Conservation (phyloP, 495 filamentous ascomycete species). For the Darksidea phi region DNA sequence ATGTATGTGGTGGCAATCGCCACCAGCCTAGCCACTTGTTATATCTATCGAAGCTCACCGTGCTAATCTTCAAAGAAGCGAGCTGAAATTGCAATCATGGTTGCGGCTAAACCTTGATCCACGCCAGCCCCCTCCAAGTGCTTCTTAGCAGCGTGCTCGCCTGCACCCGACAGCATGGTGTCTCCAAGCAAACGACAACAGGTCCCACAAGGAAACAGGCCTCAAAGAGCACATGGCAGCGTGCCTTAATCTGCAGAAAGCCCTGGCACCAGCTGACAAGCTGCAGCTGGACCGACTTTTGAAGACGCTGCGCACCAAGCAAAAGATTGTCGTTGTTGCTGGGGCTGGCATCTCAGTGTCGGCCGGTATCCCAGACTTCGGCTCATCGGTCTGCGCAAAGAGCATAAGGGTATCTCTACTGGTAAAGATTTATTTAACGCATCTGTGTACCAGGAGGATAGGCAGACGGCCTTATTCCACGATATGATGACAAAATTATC, state of each 20-base stretch:
- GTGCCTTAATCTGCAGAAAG: constrained; percentile 66
- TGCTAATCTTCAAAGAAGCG: too few relatives aligned
- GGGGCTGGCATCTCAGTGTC: constrained; percentile 95
- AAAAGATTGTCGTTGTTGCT: constrained; percentile 94
- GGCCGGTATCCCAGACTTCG: constrained; percentile 96
- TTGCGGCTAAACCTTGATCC: too few relatives aligned
- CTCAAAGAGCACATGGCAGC: constrained; percentile 73
- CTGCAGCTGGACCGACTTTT: constrained; percentile 65
- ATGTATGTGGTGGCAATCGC: too few relatives aligned
- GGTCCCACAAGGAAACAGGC: constrained; percentile 70
- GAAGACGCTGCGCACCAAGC: constrained; percentile 76
- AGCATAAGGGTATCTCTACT: constrained; percentile 87
- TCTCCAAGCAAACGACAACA: constrained; percentile 47
- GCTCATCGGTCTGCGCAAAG: constrained; percentile 77
- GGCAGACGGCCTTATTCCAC: constrained; percentile 84
- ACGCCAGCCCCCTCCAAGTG: constrained; percentile 62
- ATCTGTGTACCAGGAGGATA: constrained; percentile 89
- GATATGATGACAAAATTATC: constrained; percentile 90
- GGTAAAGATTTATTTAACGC: constrained; percentile 97
- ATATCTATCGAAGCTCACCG: too few relatives aligned
- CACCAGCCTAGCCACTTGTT: too few relatives aligned
- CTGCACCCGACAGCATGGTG: constrained; percentile 40
- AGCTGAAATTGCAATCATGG: too few relatives aligned
- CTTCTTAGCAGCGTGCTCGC: constrained; percentile 42
- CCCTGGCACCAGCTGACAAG: constrained; percentile 51